These are phyloP conservation scores for Sarocladium strictum DNA, from an alignment of 2,329 filamentous ascomycete genomes.

Conservation along the genomic window DNA sequence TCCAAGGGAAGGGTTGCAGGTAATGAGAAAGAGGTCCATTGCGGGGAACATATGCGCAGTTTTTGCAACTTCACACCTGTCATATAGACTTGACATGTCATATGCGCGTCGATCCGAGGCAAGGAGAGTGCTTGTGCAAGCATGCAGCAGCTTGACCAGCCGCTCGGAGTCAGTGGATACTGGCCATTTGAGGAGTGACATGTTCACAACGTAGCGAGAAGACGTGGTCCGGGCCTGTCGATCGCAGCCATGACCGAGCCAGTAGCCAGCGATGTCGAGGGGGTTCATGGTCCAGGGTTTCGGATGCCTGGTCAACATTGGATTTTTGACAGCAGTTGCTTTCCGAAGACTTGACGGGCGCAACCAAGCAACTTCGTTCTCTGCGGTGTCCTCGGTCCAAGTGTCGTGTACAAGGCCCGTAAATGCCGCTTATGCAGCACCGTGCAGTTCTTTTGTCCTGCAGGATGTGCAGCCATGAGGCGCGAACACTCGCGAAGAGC, in stretches of 20 bases:
- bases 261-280: too few relatives aligned
- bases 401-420: background rate
- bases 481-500: background rate
- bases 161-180: too few relatives aligned
- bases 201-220: too few relatives aligned
- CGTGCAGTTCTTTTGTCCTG: background rate
- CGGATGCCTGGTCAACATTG: background rate
- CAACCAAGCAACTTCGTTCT: background rate
- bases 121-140: background rate
- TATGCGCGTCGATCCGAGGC: background rate
- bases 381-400: background rate
- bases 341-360: background rate
- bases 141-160: background rate
- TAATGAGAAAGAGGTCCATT: background rate
- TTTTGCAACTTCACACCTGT: background rate
- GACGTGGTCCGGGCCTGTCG: too few relatives aligned
- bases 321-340: background rate
- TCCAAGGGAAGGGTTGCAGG: too few relatives aligned
- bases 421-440: background rate
- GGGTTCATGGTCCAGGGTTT: slow-evolving; percentile 5
- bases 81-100: background rate
- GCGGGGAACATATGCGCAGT: background rate
- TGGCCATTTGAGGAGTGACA: too few relatives aligned
- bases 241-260: too few relatives aligned
- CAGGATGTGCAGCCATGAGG: background rate